These are phyloP conservation scores for Aspergillus taichungensis DNA, from an alignment of 495 filamentous ascomycete genomes.

Conservation along the genomic window DNA sequence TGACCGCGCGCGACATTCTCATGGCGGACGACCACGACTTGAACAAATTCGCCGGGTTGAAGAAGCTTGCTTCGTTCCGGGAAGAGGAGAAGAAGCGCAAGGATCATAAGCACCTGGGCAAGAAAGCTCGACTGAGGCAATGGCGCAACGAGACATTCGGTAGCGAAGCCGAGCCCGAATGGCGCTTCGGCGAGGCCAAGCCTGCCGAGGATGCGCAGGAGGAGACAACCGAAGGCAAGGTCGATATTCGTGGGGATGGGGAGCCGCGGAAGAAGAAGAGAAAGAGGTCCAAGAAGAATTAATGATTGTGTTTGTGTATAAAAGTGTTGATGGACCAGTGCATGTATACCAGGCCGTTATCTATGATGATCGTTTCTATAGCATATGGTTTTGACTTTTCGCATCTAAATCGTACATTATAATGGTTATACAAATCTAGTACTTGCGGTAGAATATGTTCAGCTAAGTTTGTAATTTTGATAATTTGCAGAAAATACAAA, in stretches of 20 bases:
- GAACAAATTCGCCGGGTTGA: conserved; percentile 85
- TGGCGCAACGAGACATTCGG: conserved; percentile 95
- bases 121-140: conserved; percentile 80
- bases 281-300: conserved; percentile 44
- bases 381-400: too few relatives aligned
- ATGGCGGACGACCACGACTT: conserved; percentile 80
- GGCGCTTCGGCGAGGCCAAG: conserved; percentile 21
- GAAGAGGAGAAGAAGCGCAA: conserved; percentile 78
- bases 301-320: conserved; percentile 1
- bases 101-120: conserved; percentile 79
- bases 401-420: too few relatives aligned
- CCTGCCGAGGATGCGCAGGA: conserved; percentile 14
- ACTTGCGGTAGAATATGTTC: too few relatives aligned
- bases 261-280: conserved; percentile 37
- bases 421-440: too few relatives aligned
- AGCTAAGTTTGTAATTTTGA: too few relatives aligned
- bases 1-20: conserved; percentile 83
- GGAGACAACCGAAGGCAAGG: conserved; percentile 19
- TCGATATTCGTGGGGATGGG: conserved; percentile 39
- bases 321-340: neutral
- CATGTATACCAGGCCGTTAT: neutral
- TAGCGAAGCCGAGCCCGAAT: conserved; percentile 50
- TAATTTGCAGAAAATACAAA: too few relatives aligned
- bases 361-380: too few relatives aligned
- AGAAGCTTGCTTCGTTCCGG: conserved; percentile 86